Base-by-base conservation (phyloP, 768 basidiomycete genomes). In the Chiua virens region DNA sequence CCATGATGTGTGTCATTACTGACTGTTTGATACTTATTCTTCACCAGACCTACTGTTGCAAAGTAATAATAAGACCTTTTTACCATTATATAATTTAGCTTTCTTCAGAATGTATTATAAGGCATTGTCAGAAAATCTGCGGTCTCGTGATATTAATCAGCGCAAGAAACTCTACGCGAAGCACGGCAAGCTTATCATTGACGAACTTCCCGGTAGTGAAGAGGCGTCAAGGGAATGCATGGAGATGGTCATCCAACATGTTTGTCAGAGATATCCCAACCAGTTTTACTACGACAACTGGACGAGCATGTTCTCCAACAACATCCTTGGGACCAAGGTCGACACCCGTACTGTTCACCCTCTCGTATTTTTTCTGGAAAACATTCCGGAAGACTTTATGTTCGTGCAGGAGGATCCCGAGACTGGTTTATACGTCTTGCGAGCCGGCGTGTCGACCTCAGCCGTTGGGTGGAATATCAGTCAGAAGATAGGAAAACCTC, bases 231-330 rank as follows among this genome's bases (percentile, higher is more conserved):
- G 58, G 25, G 82, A 85, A 59, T 72, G 81, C 48, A 74, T 79
- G 72, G 73, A 79, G 50, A 80, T 78, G 73, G 76, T 78, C 34
- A 69, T 84, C 38, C 78, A 82, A 54, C 83, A 75, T 55, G 64
- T 85, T 37, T 82, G 78, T 39, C 71, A 70, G 25, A 73, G 81
- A n/a, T 83, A 82, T 56, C 81, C 83, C 10, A 72, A 72, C 8
- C 76, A 78, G 25, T 83, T 85, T 57, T 56, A 64, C 8, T 69
- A 75, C 27, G 58, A 77, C 39, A 25, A 52, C 20, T 52, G 54
- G 46, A 70, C 71, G 6, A 71, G 70, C 4, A 30, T 70, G 2
- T 79, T 81, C 51, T 57, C 64, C 4, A 81, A 80, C 53, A 58
- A 59, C 8, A 79, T 81, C 34, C 69, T 81, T 18, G 67, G 57